Conservation (phyloP, 257 asterid genomes). For the Solanum medicagineum region DNA sequence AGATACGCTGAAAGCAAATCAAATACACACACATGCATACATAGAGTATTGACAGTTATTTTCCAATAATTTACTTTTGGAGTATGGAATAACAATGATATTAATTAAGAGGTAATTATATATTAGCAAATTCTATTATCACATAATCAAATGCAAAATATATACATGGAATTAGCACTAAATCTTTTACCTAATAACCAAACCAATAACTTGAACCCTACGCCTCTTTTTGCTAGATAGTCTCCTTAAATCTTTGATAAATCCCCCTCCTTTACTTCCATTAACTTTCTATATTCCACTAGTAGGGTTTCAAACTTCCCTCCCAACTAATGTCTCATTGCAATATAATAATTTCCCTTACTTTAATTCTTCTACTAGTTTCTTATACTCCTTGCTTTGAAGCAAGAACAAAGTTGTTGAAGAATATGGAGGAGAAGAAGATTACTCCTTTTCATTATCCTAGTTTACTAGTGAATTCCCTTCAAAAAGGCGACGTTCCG, state of each 20-base stretch:
- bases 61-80: no score
- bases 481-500: slow-evolving; percentile 2
- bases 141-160: neutral
- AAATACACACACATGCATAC: no score
- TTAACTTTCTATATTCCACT: neutral
- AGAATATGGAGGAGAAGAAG: neutral
- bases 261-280: neutral
- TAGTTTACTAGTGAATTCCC: neutral
- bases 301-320: neutral
- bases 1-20: no score
- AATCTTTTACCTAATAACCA: neutral
- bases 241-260: neutral
- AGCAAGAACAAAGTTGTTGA: slow-evolving; percentile 14
- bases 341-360: neutral
- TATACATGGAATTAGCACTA: neutral
- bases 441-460: neutral
- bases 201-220: neutral
- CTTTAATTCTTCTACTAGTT: neutral
- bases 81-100: no score
- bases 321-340: slow-evolving; percentile 6
- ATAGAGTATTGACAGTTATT: no score
- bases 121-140: no score
- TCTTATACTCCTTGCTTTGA: slow-evolving; percentile 9
- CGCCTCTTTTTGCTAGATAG: neutral
- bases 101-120: no score